A percentile compares a stretch with the other conserved stretches of the same genome.
Conservation (phyloP, 2,329 filamentous ascomycete species). For the Aspergillus proliferans region DNA sequence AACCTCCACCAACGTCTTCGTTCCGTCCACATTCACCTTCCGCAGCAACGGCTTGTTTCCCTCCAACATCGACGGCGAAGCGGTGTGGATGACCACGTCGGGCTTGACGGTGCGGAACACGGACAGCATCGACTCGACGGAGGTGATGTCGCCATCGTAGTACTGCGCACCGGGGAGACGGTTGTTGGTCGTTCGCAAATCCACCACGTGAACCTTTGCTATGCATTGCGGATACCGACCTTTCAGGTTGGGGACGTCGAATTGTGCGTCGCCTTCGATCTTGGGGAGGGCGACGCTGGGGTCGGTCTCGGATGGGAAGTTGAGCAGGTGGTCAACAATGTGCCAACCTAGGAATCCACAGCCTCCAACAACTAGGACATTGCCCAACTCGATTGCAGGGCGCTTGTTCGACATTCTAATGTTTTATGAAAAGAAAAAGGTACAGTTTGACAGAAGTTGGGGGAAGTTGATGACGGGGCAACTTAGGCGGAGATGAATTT, state of each 20-base stretch:
- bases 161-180: constrained; percentile 59
- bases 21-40: constrained; percentile 85
- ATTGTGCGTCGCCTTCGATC: constrained; percentile 28
- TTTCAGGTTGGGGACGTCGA: constrained; percentile 31
- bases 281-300: constrained; percentile 32
- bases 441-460: not conserved
- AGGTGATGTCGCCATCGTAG: constrained; percentile 72
- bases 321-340: constrained; percentile 67
- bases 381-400: constrained; percentile 50
- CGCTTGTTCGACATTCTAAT: constrained; percentile 23
- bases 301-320: constrained; percentile 47
- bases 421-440: not conserved
- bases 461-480: not conserved
- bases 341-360: constrained; percentile 81
- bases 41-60: constrained; percentile 57
- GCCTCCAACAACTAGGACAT: constrained; percentile 72
- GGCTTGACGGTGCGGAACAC: constrained; percentile 64
- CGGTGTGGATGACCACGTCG: constrained; percentile 85
- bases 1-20: constrained; percentile 61
- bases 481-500: not conserved
- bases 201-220: constrained; percentile 61
- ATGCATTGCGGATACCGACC: constrained; percentile 38
- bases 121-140: constrained; percentile 52
- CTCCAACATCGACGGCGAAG: constrained; percentile 58
- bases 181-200: constrained; percentile 66